Conservation (phyloP, 306 rosid genomes). For the Vigna angularis region DNA sequence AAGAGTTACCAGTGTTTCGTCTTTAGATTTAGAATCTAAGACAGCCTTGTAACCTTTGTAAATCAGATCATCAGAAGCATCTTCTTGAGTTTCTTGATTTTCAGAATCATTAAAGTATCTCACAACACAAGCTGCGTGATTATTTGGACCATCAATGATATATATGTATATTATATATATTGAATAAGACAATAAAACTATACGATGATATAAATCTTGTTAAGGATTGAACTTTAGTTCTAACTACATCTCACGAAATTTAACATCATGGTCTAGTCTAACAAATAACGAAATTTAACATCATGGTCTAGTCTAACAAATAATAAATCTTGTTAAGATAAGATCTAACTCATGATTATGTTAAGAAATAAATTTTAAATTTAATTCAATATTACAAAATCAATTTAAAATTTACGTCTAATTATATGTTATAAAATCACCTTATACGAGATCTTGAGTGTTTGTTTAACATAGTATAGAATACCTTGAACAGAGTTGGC, state of each 20-base stretch:
- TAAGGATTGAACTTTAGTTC: too few species aligned
- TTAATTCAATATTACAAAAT: too few species aligned
- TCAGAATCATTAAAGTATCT: constrained; percentile 63
- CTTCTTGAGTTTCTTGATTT: constrained; percentile 44
- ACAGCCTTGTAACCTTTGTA: constrained; percentile 83
- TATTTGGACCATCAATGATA: constrained; percentile 33
- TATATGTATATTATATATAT: not conserved
- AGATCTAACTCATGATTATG: rapidly evolving
- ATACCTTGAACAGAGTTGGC: constrained; percentile 84
- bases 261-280: too few species aligned
- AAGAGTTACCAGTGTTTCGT: constrained; percentile 76
- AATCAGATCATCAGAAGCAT: constrained; percentile 60
- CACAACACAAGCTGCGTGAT: constrained; percentile 74
- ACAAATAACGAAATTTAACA: too few species aligned
- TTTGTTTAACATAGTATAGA: not conserved
- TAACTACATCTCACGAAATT: too few species aligned
- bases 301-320: rapidly evolving
- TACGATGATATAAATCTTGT: too few species aligned
- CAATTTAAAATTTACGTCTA: too few species aligned
- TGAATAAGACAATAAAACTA: not conserved
- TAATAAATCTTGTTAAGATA: too few species aligned
- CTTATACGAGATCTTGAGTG: not conserved
- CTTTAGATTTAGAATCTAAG: constrained; percentile 81
- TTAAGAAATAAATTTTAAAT: too few species aligned
- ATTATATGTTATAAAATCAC: too few species aligned